Conservation (phyloP, 768 basidiomycete genomes). For the Boletus sp. region DNA sequence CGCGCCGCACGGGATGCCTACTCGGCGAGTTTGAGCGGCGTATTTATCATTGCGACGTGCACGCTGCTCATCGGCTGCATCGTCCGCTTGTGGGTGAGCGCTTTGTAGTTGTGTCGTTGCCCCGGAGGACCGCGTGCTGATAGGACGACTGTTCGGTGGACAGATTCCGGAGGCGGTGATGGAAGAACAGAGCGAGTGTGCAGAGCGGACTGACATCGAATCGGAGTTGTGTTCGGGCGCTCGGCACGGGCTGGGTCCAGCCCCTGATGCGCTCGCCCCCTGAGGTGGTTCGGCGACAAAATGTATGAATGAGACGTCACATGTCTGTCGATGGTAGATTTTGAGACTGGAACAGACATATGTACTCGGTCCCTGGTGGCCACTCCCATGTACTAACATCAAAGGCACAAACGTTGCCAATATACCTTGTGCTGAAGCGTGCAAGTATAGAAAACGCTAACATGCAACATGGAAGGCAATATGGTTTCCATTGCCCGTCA, state of each 20-base stretch:
- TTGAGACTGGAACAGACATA: too few species aligned
- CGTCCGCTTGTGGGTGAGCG: conserved; percentile 9
- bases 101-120: not conserved
- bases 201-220: not conserved
- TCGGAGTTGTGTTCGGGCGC: not conserved
- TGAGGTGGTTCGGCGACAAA: too few species aligned
- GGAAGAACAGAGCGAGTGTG: not conserved
- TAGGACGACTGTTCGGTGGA: not conserved
- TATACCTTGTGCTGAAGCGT: too few species aligned
- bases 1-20: conserved; percentile 9
- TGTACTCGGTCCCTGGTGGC: too few species aligned
- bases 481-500: too few species aligned
- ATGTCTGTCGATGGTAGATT: too few species aligned
- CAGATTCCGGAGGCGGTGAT: conserved; percentile 4
- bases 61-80: conserved; percentile 1
- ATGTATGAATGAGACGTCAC: too few species aligned
- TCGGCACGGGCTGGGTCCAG: not conserved
- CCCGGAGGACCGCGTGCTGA: not conserved
- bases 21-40: conserved; percentile 5
- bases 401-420: too few species aligned
- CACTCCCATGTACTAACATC: too few species aligned
- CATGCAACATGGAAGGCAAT: too few species aligned
- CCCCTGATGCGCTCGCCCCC: too few species aligned
- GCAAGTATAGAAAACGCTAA: too few species aligned
- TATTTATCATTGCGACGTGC: conserved; percentile 10